Evolutionary conservation across 257 asterid species (phyloP).

Genomic region (Petunia axillaris): DNA sequence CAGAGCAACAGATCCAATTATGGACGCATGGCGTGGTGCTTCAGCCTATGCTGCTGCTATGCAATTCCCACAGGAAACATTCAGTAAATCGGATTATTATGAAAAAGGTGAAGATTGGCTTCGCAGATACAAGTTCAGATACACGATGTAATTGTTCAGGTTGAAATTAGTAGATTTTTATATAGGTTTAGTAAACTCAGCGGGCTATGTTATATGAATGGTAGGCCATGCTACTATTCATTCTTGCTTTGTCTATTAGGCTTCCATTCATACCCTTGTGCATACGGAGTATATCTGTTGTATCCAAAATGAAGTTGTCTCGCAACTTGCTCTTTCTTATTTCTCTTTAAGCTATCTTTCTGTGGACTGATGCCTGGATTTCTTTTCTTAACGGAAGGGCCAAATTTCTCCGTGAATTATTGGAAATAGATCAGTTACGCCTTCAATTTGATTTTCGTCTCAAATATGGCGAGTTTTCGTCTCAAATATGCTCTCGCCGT

Average conservation of each 20-base stretch:
- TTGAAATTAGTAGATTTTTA: conserved; percentile 1
- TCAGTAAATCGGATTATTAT: conserved; percentile 78
- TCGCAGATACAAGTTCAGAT: conserved; percentile 58
- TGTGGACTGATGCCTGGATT: not conserved
- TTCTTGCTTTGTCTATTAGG: no score
- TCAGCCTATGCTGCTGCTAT: conserved; percentile 61
- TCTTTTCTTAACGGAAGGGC: not conserved
- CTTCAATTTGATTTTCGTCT: no score
- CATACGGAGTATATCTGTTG: not conserved
- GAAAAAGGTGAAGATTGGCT: conserved; percentile 97
- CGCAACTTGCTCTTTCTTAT: not conserved
- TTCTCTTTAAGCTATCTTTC: not conserved
- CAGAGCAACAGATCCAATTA: conserved; percentile 69
- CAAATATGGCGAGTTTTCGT: no score
- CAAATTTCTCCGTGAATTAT: no score
- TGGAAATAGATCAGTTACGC: no score
- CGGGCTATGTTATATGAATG: conserved; percentile 1
- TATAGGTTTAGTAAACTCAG: conserved; percentile 6
- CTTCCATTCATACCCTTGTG: not conserved
- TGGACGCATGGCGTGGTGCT: conserved; percentile 98
- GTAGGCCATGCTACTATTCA: not conserved
- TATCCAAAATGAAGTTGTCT: conserved; percentile 18
- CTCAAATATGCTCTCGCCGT: no score
- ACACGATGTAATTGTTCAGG: conserved; percentile 46
- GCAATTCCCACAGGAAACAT: conserved; percentile 70